Evolutionary conservation across 106 monocot species (phyloP).

Genomic region (Hemerocallis citrina): DNA sequence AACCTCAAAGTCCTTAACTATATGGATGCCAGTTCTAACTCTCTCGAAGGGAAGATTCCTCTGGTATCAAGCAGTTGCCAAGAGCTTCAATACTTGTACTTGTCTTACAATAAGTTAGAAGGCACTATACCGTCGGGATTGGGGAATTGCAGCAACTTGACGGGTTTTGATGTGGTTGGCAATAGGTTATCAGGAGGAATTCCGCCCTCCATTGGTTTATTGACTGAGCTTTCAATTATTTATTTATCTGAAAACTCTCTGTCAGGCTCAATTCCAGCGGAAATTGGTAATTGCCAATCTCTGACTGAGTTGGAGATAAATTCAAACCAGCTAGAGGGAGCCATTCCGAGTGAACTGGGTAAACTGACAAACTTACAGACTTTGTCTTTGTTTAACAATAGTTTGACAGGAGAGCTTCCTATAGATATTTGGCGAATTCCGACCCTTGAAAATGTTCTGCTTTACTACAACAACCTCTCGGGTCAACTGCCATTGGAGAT

Average conservation of each 20-base stretch:
- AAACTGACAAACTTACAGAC: slow-evolving; percentile 33
- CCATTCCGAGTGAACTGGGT: slow-evolving; percentile 52
- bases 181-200: slow-evolving; percentile 59
- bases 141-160: slow-evolving; percentile 49
- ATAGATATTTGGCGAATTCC: slow-evolving; percentile 50
- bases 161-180: slow-evolving; percentile 10
- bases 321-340: slow-evolving; percentile 53
- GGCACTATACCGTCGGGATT: slow-evolving; percentile 40
- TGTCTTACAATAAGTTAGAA: slow-evolving; percentile 38
- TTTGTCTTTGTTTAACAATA: slow-evolving; percentile 48
- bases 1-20: slow-evolving; percentile 31
- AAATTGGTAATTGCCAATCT: slow-evolving; percentile 54
- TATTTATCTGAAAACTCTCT: slow-evolving; percentile 45
- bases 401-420: slow-evolving; percentile 63
- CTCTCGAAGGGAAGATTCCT: slow-evolving; percentile 34
- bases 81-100: slow-evolving; percentile 25
- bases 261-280: slow-evolving; percentile 52
- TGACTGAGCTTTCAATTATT: slow-evolving; percentile 34
- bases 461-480: slow-evolving; percentile 55
- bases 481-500: slow-evolving; percentile 57
- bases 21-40: slow-evolving; percentile 38
- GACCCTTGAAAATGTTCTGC: slow-evolving; percentile 32
- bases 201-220: slow-evolving; percentile 43
- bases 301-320: slow-evolving; percentile 37
- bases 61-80: slow-evolving; percentile 27